Evolutionary conservation across 345 rosid species (phyloP).

Genomic region (Geranium brycei): DNA sequence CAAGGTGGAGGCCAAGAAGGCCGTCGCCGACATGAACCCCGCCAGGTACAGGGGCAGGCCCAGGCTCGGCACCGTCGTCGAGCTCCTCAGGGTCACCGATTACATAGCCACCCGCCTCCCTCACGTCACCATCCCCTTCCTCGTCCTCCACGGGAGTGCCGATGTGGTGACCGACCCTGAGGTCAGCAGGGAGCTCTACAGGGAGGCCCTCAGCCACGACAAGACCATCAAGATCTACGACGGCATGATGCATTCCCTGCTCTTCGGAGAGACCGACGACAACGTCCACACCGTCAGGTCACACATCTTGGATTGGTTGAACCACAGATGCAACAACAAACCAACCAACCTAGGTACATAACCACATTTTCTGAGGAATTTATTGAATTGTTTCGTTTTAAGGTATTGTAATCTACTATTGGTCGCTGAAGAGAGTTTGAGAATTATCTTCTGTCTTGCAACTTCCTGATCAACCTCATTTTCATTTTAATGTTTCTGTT

Average conservation of each 20-base stretch:
- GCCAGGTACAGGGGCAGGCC: conserved; percentile 63
- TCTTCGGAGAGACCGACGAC: conserved; percentile 79
- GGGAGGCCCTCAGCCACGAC: conserved; percentile 39
- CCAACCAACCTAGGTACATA: not conserved
- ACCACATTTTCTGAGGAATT: too few relatives aligned
- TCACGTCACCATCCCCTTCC: conserved; percentile 48
- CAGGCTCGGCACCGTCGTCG: conserved; percentile 63
- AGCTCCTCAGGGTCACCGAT: conserved; percentile 61
- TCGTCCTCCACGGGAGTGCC: conserved; percentile 59
- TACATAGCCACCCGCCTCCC: conserved; percentile 28
- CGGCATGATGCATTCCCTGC: conserved; percentile 82
- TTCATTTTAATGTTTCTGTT: too few relatives aligned
- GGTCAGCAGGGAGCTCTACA: conserved; percentile 47
- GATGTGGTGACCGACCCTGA: conserved; percentile 74
- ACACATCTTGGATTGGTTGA: conserved; percentile 58
- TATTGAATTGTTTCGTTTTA: too few relatives aligned
- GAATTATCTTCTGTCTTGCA: too few relatives aligned
- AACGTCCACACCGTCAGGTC: conserved; percentile 47
- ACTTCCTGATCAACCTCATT: too few relatives aligned
- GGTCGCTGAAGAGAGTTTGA: too few relatives aligned
- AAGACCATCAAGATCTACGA: conserved; percentile 54
- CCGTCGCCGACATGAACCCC: conserved; percentile 46
- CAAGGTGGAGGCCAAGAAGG: conserved; percentile 52
- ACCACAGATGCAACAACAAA: conserved; percentile 29
- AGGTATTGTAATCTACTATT: too few relatives aligned